Conservation (phyloP, 2,329 filamentous ascomycete genomes). For the Daldinia sp. region DNA sequence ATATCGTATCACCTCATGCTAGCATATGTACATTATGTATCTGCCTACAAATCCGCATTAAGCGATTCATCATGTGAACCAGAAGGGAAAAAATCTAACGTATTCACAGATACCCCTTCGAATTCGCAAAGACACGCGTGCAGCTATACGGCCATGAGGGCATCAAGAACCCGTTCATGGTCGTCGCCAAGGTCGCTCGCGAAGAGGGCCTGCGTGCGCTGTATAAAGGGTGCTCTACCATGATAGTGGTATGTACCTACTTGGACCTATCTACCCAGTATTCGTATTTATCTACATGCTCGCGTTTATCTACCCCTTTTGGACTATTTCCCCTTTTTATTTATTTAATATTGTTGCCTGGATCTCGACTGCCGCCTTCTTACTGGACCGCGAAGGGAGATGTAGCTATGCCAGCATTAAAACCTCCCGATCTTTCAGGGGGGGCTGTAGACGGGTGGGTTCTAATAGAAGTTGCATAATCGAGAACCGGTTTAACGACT, state of each 20-base stretch:
- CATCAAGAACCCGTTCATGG: conserved; percentile 65
- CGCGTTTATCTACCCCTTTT: conserved; percentile 5
- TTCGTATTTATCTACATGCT: background rate
- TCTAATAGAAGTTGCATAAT: background rate
- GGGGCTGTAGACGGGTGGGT: background rate
- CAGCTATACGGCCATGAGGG: conserved; percentile 60
- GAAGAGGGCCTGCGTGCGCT: conserved; percentile 67
- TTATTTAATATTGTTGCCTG: background rate
- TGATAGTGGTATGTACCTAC: conserved; percentile 60
- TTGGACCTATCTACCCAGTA: background rate
- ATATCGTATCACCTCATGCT: conserved; percentile 1
- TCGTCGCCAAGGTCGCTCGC: conserved; percentile 66
- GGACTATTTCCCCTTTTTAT: background rate
- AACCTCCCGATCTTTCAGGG: background rate
- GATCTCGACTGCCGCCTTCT: background rate
- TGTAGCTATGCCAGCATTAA: background rate
- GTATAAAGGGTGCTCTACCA: conserved; percentile 67
- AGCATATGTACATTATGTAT: background rate
- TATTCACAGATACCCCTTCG: conserved; percentile 65
- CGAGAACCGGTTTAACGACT: background rate
- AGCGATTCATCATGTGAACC: background rate
- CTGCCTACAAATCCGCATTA: background rate
- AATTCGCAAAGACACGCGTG: conserved; percentile 73
- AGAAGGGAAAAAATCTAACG: background rate
- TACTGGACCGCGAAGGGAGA: background rate